Percentiles rank a stretch among this genome's conserved stretches.
phyloP scores from a whole-genome alignment of 2,329 filamentous ascomycete genomes.

The Cladosporium sp. region DNA sequence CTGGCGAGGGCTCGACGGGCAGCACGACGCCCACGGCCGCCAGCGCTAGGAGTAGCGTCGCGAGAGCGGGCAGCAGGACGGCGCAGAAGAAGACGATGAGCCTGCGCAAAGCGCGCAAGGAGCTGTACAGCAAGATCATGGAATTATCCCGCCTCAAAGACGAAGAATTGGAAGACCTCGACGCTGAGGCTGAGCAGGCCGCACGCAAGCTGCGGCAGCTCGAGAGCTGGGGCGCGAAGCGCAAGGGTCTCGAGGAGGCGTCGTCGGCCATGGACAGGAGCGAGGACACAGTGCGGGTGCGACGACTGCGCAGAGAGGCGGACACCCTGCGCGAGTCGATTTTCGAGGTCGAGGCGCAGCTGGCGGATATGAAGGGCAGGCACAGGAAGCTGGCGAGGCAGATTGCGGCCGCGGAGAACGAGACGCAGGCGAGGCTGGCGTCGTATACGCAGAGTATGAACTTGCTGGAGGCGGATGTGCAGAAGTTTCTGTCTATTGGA shows the following conservation, averaged over 20 bases:
- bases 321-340: slow-evolving; percentile 57
- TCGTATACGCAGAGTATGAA: slow-evolving; percentile 62
- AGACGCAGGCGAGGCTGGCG: slow-evolving; percentile 63
- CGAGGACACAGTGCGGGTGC: slow-evolving; percentile 53
- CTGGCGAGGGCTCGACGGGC: slow-evolving; percentile 41
- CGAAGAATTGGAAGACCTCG: slow-evolving; percentile 60
- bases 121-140: slow-evolving; percentile 57
- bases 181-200: slow-evolving; percentile 51
- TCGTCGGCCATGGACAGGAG: slow-evolving; percentile 50
- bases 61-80: slow-evolving; percentile 45
- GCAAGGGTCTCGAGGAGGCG: slow-evolving; percentile 49
- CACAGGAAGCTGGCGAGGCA: slow-evolving; percentile 54
- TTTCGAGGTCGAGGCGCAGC: slow-evolving; percentile 55
- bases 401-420: slow-evolving; percentile 58
- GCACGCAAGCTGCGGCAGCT: slow-evolving; percentile 54
- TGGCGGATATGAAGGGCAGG: slow-evolving; percentile 55
- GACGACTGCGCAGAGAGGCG: slow-evolving; percentile 46
- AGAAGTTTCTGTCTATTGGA: slow-evolving; percentile 44
- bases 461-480: slow-evolving; percentile 59
- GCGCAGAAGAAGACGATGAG: slow-evolving; percentile 41
- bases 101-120: slow-evolving; percentile 57
- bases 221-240: slow-evolving; percentile 52
- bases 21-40: slow-evolving; percentile 44
- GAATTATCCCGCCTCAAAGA: slow-evolving; percentile 60
- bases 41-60: slow-evolving; percentile 27